phyloP scores from a whole-genome alignment of 2,329 filamentous ascomycete species.

The Diaporthe citri region DNA sequence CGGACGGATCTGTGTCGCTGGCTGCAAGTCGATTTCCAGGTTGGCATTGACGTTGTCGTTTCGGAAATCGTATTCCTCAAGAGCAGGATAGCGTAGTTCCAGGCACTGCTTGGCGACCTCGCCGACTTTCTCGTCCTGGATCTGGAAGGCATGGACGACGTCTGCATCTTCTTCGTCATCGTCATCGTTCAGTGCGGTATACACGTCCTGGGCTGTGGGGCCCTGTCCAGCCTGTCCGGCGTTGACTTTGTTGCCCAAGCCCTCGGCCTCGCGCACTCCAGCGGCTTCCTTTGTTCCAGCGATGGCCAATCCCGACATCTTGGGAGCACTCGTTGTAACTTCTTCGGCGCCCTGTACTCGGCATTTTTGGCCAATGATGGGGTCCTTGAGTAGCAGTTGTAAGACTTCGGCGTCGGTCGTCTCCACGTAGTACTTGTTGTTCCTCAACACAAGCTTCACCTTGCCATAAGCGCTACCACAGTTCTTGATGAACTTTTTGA shows the following conservation, averaged over 20 bases:
- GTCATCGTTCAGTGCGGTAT: conserved; percentile 79
- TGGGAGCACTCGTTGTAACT: conserved; percentile 85
- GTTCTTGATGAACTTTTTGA: conserved; percentile 81
- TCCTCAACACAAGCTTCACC: conserved; percentile 90
- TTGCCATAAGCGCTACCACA: conserved; percentile 93
- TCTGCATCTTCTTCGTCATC: conserved; percentile 85
- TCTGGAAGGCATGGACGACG: conserved; percentile 93
- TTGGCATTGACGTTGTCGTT: conserved; percentile 91
- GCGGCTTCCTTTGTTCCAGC: conserved; percentile 95
- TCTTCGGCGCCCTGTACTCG: conserved; percentile 79
- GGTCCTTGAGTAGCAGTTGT: conserved; percentile 84
- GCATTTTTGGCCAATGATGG: conserved; percentile 79
- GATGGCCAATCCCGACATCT: conserved; percentile 89
- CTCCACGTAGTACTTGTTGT: conserved; percentile 92
- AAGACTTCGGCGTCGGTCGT: conserved; percentile 88
- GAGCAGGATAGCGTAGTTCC: conserved; percentile 85
- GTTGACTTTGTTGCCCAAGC: conserved; percentile 49
- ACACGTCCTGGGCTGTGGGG: conserved; percentile 75
- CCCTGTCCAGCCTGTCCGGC: conserved; percentile 62
- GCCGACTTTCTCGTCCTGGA: conserved; percentile 85
- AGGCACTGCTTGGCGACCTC: conserved; percentile 90
- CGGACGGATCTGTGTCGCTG: conserved; percentile 88
- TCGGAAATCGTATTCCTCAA: conserved; percentile 97
- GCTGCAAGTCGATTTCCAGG: conserved; percentile 92
- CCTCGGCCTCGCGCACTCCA: conserved; percentile 80